phyloP scores from a whole-genome alignment of 768 basidiomycete species.

The Suillus subaureus region DNA sequence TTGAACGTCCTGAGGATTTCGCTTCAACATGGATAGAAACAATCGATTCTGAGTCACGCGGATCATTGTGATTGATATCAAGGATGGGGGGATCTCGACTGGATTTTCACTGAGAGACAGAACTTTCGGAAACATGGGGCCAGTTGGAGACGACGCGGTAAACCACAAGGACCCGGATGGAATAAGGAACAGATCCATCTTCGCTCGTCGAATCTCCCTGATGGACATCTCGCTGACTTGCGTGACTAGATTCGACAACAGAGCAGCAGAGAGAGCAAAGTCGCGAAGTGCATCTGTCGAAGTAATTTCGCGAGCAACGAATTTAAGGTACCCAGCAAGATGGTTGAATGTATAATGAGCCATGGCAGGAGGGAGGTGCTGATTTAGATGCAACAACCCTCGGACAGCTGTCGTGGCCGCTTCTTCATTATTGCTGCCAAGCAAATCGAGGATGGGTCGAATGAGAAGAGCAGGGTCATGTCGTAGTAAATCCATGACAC shows the following conservation, averaged over 20 bases:
- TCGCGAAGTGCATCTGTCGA: constrained; percentile 46
- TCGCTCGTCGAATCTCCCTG: constrained; percentile 71
- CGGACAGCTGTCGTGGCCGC: constrained; percentile 55
- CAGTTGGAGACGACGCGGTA: constrained; percentile 49
- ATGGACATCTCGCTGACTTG: constrained; percentile 76
- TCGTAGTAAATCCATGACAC: constrained; percentile 67
- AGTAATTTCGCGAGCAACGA: constrained; percentile 46
- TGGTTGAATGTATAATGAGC: constrained; percentile 71
- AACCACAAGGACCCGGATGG: constrained; percentile 78
- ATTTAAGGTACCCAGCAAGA: constrained; percentile 68
- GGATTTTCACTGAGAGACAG: constrained; percentile 38
- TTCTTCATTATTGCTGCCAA: constrained; percentile 52
- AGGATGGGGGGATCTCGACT: constrained; percentile 41
- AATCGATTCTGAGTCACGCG: constrained; percentile 73
- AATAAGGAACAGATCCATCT: constrained; percentile 66
- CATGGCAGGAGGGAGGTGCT: constrained; percentile 61
- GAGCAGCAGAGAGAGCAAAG: constrained; percentile 56
- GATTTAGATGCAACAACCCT: constrained; percentile 58
- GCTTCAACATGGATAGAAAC: constrained; percentile 63
- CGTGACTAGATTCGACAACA: constrained; percentile 57
- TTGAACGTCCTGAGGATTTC: constrained; percentile 69
- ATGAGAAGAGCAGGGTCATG: constrained; percentile 72
- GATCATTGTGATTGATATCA: constrained; percentile 62
- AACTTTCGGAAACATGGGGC: constrained; percentile 63
- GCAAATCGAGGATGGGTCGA: constrained; percentile 60